A percentile compares a stretch with the other conserved stretches of the same genome.
These are phyloP conservation scores for Symbiodinium natans DNA, from an alignment of 73 alveolate species.

Conservation along the genomic window DNA sequence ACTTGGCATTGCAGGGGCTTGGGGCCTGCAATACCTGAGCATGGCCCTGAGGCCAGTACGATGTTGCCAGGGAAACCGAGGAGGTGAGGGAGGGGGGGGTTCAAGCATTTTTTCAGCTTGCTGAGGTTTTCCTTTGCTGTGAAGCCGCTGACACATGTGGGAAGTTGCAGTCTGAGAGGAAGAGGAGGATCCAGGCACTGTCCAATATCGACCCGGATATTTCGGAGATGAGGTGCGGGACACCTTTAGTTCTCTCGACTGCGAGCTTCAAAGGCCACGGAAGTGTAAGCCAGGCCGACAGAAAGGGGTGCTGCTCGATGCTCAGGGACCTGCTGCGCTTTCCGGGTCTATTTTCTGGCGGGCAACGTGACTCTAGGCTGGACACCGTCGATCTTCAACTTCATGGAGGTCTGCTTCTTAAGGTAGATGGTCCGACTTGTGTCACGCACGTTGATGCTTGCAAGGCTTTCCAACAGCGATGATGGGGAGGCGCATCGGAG, in stretches of 20 bases:
- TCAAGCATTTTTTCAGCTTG: no score
- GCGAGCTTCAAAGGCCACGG: no score
- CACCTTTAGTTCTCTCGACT: no score
- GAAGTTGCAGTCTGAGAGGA: not conserved
- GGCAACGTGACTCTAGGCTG: not conserved
- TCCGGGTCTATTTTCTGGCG: not conserved
- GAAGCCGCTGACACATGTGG: no score
- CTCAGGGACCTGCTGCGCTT: not conserved
- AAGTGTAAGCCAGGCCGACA: not conserved
- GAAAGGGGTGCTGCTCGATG: not conserved
- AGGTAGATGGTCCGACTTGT: no score
- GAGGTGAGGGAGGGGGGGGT: not conserved
- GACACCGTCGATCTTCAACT: not conserved
- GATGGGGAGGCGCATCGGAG: no score
- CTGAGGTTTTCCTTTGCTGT: no score
- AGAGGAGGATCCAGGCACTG: not conserved
- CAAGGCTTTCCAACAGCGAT: no score
- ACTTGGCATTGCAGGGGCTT: no score
- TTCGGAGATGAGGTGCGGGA: not conserved
- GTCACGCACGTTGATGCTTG: no score
- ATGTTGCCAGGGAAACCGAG: not conserved
- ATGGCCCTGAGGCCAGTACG: not conserved
- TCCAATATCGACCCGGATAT: not conserved
- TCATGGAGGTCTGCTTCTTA: not conserved
- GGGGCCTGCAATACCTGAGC: no score